Evolutionary conservation across 2,329 filamentous ascomycete species (phyloP), one percentile per base, ranked within the genome.

Genomic region (Xylariaceae sp.): DNA sequence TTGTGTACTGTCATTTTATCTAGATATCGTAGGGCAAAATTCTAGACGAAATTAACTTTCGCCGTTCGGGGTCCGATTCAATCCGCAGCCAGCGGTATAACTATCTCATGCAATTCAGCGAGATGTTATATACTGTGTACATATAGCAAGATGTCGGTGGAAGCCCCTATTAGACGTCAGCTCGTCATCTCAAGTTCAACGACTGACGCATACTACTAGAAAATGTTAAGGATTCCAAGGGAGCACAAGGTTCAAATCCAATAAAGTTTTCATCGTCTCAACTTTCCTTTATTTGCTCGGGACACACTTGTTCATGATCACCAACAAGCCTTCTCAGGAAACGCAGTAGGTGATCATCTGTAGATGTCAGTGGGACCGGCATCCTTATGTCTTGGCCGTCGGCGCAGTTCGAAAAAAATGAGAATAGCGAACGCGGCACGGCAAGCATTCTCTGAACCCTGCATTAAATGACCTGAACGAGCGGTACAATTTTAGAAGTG

Each of bases 401-500:
- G 27, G 8, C 24, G 15, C 23, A 11, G 20, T 51, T n/a, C 32
- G 26, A 20, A 15, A 51, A 52, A 52, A 18, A 29, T 24, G 41
- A 44, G 46, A 15, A 50, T 41, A 30, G 33, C 32, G 51, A 46
- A 51, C 32, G 39, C 16, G 30, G 40, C 43, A 21, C 29, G 27
- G 32, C 15, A 40, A 30, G 50, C 36, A n/a, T n/a, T 36, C 50
- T 36, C 40, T 27, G 47, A 39, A 33, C 48, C 53, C n/a, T n/a
- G n/a, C n/a, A n/a, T n/a, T n/a, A n/a, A 47, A 35, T 42, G 48
- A 48, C 53, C 53, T 49, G 53, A 49, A 56, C 53, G 43, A 35
- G 10, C 36, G 46, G 37, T 48, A 43, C 53, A 53, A 52, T 52
- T 56, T 52, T 56, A 56, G 53, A 52, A 55, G 41, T 35, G 52